Percentiles rank a stretch among this genome's conserved stretches.
These are phyloP conservation scores for Microsporum canis DNA, from an alignment of 2,329 filamentous ascomycete species.

Conservation along the genomic window DNA sequence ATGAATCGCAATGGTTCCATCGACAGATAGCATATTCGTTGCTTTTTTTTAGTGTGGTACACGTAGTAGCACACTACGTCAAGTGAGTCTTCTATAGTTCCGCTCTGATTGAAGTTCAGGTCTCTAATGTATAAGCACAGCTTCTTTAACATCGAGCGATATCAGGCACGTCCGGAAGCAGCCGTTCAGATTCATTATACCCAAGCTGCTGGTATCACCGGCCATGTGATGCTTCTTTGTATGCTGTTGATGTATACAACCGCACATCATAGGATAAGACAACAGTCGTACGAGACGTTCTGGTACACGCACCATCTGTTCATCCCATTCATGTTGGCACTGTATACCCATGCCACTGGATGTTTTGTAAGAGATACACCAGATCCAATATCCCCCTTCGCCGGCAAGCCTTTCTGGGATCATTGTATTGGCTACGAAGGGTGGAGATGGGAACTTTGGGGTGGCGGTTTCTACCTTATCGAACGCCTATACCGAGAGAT, in stretches of 20 bases:
- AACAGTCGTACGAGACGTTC: constrained; percentile 96
- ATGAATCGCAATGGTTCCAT: constrained; percentile 96
- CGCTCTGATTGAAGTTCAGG: background rate
- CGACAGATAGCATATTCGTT: constrained; percentile 84
- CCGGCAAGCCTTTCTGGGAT: constrained; percentile 67
- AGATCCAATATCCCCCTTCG: constrained; percentile 68
- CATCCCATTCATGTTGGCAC: constrained; percentile 80
- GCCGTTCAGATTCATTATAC: constrained; percentile 88
- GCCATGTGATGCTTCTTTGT: constrained; percentile 96
- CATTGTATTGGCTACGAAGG: constrained; percentile 93
- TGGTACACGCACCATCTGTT: constrained; percentile 99
- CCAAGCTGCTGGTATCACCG: constrained; percentile 81
- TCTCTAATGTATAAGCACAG: constrained; percentile 35
- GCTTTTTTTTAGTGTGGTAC: constrained; percentile 67
- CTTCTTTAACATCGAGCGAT: constrained; percentile 89
- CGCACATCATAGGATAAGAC: constrained; percentile 81
- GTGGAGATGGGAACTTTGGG: constrained; percentile 92
- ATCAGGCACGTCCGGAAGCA: constrained; percentile 65
- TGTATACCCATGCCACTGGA: constrained; percentile 91
- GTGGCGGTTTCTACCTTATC: constrained; percentile 70
- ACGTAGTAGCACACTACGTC: constrained; percentile 78
- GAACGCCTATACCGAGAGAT: constrained; percentile 90
- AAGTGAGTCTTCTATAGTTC: constrained; percentile 51
- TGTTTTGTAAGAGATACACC: constrained; percentile 87
- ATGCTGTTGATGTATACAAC: constrained; percentile 99